These are phyloP conservation scores for Saccharomycopsis sp. DNA, from an alignment of 805 yeast species.

Conservation along the genomic window DNA sequence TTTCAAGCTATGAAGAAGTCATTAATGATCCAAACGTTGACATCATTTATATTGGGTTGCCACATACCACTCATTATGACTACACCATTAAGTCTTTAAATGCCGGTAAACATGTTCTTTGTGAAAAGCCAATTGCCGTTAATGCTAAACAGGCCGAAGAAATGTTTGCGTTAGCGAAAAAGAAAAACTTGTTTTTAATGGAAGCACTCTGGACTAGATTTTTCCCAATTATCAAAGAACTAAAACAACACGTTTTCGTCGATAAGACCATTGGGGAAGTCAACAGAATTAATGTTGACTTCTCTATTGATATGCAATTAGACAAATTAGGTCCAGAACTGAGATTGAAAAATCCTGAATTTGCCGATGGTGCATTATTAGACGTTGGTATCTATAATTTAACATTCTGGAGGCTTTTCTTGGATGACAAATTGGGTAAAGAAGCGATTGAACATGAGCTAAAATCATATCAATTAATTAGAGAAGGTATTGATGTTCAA, in stretches of 20 bases:
- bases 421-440: conserved; percentile 31
- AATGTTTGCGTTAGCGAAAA: conserved; percentile 37
- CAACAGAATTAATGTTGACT: conserved; percentile 37
- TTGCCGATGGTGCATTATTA: conserved; percentile 52
- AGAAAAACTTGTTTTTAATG: conserved; percentile 41
- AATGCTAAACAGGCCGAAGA: conserved; percentile 38
- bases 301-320: conserved; percentile 33
- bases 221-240: conserved; percentile 38
- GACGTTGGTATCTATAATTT: conserved; percentile 50
- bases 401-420: conserved; percentile 37
- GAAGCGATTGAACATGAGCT: conserved; percentile 19
- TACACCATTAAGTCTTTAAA: conserved; percentile 37
- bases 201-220: conserved; percentile 56
- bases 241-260: conserved; percentile 33
- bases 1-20: conserved; percentile 34
- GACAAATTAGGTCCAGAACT: conserved; percentile 29
- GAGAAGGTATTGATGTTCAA: conserved; percentile 38
- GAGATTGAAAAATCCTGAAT: conserved; percentile 36
- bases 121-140: conserved; percentile 50
- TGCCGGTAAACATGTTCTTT: conserved; percentile 43
- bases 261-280: conserved; percentile 42
- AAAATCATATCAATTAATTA: conserved; percentile 32
- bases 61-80: conserved; percentile 45
- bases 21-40: conserved; percentile 38
- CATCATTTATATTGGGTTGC: conserved; percentile 48